Percentiles rank a stretch among this genome's conserved stretches.
These are phyloP conservation scores for Sanghuangporus baumii DNA, from an alignment of 1,284 basidiomycete species.

Conservation along the genomic window DNA sequence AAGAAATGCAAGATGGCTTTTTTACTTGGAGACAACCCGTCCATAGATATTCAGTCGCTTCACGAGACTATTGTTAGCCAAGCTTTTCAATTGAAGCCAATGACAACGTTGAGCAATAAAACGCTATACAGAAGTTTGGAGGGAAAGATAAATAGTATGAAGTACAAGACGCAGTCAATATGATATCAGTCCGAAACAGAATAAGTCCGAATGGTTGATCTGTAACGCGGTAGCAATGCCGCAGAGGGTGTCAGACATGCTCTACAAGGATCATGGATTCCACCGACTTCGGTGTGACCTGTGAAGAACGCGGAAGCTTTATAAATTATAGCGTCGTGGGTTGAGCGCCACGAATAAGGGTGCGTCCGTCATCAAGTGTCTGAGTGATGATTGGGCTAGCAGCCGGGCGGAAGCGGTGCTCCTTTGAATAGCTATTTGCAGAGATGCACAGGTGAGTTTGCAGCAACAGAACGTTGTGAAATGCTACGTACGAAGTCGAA, in stretches of 20 bases:
- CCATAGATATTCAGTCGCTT: too few species aligned
- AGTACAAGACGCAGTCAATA: background rate
- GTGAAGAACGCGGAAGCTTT: background rate
- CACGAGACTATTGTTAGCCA: too few species aligned
- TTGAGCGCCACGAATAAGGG: conserved; percentile 47
- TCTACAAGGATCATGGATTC: background rate
- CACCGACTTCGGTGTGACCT: background rate
- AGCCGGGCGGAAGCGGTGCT: conserved; percentile 58
- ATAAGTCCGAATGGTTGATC: background rate
- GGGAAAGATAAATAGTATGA: too few species aligned
- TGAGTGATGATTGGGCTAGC: conserved; percentile 63
- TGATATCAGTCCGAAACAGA: background rate
- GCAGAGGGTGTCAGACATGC: background rate
- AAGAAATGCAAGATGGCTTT: too few species aligned
- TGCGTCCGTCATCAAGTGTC: conserved; percentile 49
- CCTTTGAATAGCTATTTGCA: conserved; percentile 51
- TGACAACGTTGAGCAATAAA: too few species aligned
- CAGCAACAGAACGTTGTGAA: too few species aligned
- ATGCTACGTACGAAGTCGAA: conserved; percentile 38
- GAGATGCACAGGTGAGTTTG: background rate
- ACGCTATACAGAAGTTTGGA: too few species aligned
- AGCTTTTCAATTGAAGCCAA: too few species aligned
- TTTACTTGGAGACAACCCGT: too few species aligned
- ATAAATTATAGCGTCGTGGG: background rate
- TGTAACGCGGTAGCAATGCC: background rate